These are phyloP conservation scores for Persicaria maculosa DNA, from an alignment of 148 eudicot genomes.

Conservation along the genomic window DNA sequence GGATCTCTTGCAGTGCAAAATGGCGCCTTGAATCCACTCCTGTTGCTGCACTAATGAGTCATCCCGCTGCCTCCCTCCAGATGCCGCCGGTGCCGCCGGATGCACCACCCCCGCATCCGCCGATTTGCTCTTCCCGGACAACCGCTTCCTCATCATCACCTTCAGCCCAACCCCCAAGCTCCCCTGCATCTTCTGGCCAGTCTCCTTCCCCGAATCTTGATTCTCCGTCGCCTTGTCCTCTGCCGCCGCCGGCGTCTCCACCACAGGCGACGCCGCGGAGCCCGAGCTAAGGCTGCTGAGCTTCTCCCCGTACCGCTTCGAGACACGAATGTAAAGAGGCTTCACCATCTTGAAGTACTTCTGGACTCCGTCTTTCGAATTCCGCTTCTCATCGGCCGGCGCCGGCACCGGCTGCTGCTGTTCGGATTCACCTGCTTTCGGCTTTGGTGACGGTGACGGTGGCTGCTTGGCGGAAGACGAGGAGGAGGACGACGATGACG, in stretches of 20 bases:
- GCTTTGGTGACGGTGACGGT: neutral
- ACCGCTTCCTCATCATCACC: conserved; percentile 45
- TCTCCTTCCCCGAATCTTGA: conserved; percentile 8
- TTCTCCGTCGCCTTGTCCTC: neutral
- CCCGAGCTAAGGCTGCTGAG: conserved; percentile 23
- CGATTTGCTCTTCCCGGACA: conserved; percentile 50
- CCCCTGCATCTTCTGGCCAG: conserved; percentile 16
- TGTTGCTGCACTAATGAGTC: conserved; percentile 75
- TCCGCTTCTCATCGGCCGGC: conserved; percentile 23
- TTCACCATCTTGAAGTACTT: conserved; percentile 64
- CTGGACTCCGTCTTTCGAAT: conserved; percentile 50
- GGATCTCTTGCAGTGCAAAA: conserved; percentile 87
- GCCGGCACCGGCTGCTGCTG: neutral
- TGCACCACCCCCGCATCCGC: conserved; percentile 28
- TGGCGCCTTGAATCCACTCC: conserved; percentile 92
- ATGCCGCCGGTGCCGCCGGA: conserved; percentile 18
- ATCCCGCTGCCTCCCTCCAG: conserved; percentile 34
- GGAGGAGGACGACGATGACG: neutral
- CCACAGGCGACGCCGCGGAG: conserved; percentile 10
- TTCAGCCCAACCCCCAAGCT: conserved; percentile 48
- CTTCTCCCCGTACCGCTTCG: conserved; percentile 39
- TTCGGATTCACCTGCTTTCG: neutral
- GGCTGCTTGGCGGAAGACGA: neutral
- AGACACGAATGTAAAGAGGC: conserved; percentile 53
- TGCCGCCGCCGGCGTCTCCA: conserved; percentile 13